Conservation (phyloP, 352 stramenopile species). For the Phytophthora syringae region DNA sequence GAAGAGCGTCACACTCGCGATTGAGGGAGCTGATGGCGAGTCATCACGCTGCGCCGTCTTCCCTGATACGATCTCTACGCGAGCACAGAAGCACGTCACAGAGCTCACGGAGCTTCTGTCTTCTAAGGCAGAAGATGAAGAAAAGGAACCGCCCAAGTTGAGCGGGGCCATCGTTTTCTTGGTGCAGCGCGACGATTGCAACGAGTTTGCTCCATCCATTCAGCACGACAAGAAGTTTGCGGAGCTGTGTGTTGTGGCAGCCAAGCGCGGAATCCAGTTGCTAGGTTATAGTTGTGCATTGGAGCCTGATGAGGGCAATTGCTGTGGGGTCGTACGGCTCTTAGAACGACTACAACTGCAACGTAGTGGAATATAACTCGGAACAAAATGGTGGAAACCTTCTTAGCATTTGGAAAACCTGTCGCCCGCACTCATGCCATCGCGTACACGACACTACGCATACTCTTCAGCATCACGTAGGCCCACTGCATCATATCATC, state of each 20-base stretch:
- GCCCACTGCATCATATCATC: conserved; percentile 20
- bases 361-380: too few species aligned
- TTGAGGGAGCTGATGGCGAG: conserved; percentile 8
- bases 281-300: conserved; percentile 66
- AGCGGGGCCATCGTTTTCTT: conserved; percentile 77
- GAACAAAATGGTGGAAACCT: too few species aligned
- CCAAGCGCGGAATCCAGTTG: conserved; percentile 59
- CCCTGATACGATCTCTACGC: conserved; percentile 77
- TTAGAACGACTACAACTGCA: conserved; percentile 48
- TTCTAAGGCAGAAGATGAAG: conserved; percentile 13
- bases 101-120: conserved; percentile 74
- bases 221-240: conserved; percentile 75
- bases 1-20: conserved; percentile 81
- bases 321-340: conserved; percentile 46
- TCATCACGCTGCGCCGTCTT: conserved; percentile 65
- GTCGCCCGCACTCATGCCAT: too few species aligned
- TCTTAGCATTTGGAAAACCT: too few species aligned
- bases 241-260: conserved; percentile 56
- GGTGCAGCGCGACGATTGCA: conserved; percentile 81
- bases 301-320: conserved; percentile 47
- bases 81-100: conserved; percentile 78
- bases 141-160: conserved; percentile 24
- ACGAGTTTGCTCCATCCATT: conserved; percentile 68
- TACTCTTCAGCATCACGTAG: conserved; percentile 27
- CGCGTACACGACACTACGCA: conserved; percentile 16